phyloP scores from a whole-genome alignment of 2,329 filamentous ascomycete species.

The Fusarium duplospermum region DNA sequence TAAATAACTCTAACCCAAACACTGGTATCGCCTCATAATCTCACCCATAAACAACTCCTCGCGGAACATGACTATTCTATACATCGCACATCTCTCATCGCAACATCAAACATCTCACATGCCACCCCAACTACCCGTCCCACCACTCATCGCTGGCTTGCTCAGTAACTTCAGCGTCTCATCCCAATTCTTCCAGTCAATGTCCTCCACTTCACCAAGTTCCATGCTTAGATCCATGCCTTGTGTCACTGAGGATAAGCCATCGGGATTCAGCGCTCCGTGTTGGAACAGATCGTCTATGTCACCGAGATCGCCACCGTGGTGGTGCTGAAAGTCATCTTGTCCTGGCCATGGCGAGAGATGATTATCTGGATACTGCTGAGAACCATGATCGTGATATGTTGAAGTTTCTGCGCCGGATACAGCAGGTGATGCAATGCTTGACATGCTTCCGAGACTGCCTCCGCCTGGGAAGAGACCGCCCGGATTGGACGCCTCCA shows the following conservation, averaged over 20 bases:
- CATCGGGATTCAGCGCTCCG: neutral
- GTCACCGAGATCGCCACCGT: slow-evolving; percentile 4
- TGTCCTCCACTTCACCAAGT: slow-evolving; percentile 32
- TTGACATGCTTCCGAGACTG: slow-evolving; percentile 27
- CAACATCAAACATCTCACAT: slow-evolving; percentile 11
- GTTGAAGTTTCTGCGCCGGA: slow-evolving; percentile 13
- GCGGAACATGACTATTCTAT: neutral
- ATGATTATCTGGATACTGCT: neutral
- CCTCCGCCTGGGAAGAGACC: slow-evolving; percentile 14
- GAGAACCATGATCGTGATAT: slow-evolving; percentile 1
- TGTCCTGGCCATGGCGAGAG: slow-evolving; percentile 26
- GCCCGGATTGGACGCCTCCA: neutral
- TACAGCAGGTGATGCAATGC: slow-evolving; percentile 26
- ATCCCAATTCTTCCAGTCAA: slow-evolving; percentile 36
- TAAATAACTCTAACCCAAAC: neutral
- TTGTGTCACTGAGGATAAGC: neutral
- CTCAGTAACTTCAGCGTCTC: slow-evolving; percentile 21
- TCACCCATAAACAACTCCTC: neutral
- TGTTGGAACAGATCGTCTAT: slow-evolving; percentile 17
- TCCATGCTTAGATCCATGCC: slow-evolving; percentile 27
- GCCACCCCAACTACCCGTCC: slow-evolving; percentile 32
- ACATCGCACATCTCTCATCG: neutral
- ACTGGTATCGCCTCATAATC: neutral
- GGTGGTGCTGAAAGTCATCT: slow-evolving; percentile 4
- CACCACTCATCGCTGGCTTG: slow-evolving; percentile 1